Percentiles rank a stretch among this genome's conserved stretches.
phyloP scores from a whole-genome alignment of 805 yeast species.

The Pichia paraexigua region DNA sequence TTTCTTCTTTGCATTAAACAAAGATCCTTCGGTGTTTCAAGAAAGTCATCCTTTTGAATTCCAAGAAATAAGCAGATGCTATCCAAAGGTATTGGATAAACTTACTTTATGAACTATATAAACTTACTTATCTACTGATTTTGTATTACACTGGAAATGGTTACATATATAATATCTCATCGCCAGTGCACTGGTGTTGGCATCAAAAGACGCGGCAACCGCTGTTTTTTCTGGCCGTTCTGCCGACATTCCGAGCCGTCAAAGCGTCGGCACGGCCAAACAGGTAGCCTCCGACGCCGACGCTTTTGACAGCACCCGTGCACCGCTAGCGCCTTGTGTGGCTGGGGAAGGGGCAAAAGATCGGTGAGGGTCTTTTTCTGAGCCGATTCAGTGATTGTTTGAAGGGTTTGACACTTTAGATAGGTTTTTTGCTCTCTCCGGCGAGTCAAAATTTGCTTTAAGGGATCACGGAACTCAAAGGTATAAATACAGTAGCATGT shows the following conservation, averaged over 20 bases:
- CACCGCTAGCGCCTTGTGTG: background rate
- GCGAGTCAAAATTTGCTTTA: too few species aligned
- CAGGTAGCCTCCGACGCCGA: background rate
- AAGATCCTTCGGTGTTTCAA: slow-evolving; percentile 77
- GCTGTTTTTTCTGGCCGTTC: background rate
- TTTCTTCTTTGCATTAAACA: slow-evolving; percentile 75
- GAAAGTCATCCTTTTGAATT: slow-evolving; percentile 55
- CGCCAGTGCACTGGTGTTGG: background rate
- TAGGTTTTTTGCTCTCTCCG: background rate
- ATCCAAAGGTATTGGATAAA: slow-evolving; percentile 17
- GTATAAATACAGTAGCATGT: background rate
- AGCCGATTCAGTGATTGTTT: background rate
- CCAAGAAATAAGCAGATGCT: slow-evolving; percentile 19
- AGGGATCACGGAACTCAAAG: background rate
- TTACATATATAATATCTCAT: too few species aligned
- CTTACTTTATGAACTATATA: background rate
- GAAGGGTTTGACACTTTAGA: too few species aligned
- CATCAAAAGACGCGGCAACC: background rate
- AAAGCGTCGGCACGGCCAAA: background rate
- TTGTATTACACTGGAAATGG: background rate
- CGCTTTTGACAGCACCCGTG: background rate
- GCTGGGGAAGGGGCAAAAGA: background rate
- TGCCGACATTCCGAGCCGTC: background rate
- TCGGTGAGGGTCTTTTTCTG: background rate
- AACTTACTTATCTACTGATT: background rate